Base-by-base conservation (phyloP, 768 basidiomycete genomes). In the Polyporus arcularius region DNA sequence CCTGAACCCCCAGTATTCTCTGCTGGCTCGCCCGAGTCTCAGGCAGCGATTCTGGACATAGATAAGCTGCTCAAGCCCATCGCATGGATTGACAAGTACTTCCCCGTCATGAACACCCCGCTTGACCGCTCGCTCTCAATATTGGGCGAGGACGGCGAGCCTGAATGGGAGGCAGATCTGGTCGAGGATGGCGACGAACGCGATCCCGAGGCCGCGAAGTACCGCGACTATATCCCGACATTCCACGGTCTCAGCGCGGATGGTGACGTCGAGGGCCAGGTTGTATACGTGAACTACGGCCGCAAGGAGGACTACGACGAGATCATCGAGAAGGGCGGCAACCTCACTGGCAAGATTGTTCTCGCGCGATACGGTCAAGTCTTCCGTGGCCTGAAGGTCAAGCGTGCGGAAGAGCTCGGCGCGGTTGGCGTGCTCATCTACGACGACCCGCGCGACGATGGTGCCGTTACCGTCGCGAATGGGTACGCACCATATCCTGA, bases 341-440 rank as follows among this genome's bases (percentile, higher is more conserved):
- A 94, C 68, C 76, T 96, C 55, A 86, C 81, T 0, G 92, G 88
- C 55, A 90, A 88, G 68, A 86, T 97, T 57, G 87, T 88, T 39
- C 78, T 97, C 26, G 80, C 82, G 30, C 87, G 93, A 48, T 96
- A 95, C 71, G 90, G 89, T 15, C 76, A 70, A n/a, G 79, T 82
- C 60, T 92, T 92, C 77, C 87, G 96, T 64, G 96, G 96, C 10
- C 79, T 98, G n/a, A 97, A 95, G 81, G 88, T 90, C 55, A 84
- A 92, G 77, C 83, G 85, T 3, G 94, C 95, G 2, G 82, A 95
- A 69, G 91, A 94, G 58, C 84, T 83, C 16, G 94, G 94, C 32
- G 92, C 92, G 1, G 80, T 78, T 30, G 94, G 87, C 28, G 79
- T 88, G 30, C 74, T 96, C 50, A 92, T 96, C 55, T 96, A 92